Evolutionary conservation across 257 asterid genomes (phyloP).

Genomic region (Nicotiana noctiflora): DNA sequence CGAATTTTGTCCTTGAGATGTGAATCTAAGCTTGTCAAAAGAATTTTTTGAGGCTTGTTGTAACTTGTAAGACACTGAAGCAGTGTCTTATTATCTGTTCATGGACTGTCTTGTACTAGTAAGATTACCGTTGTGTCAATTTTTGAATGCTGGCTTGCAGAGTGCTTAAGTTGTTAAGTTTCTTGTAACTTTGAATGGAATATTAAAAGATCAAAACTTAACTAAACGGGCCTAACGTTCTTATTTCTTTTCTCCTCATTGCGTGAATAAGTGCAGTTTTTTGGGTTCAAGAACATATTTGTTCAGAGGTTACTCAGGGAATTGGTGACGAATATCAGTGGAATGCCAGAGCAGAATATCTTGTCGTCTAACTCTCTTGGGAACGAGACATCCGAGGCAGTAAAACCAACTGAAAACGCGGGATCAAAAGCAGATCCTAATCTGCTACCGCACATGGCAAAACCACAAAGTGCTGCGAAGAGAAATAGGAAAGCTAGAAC

Average conservation of each 20-base stretch:
- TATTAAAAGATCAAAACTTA: not conserved
- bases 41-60: not conserved
- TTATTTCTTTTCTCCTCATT: slow-evolving; percentile 14
- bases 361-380: slow-evolving; percentile 24
- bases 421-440: slow-evolving; percentile 32
- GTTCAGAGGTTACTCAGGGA: slow-evolving; percentile 85
- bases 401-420: slow-evolving; percentile 20
- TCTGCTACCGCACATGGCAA: slow-evolving; percentile 26
- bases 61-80: not conserved
- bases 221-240: not conserved
- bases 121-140: not conserved
- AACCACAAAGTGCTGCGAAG: slow-evolving; percentile 44
- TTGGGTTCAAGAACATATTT: slow-evolving; percentile 79
- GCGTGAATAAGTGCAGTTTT: slow-evolving; percentile 42
- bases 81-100: not conserved
- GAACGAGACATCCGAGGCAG: slow-evolving; percentile 28
- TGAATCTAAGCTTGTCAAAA: not conserved
- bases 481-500: slow-evolving; percentile 44
- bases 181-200: not conserved
- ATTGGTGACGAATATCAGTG: slow-evolving; percentile 65
- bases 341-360: slow-evolving; percentile 39
- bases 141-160: not conserved
- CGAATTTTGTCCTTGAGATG: not conserved
- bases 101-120: not conserved
- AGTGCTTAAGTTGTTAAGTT: not conserved